Conservation (phyloP, 371 early-diverging fungal species). For the Mortierella sp. region DNA sequence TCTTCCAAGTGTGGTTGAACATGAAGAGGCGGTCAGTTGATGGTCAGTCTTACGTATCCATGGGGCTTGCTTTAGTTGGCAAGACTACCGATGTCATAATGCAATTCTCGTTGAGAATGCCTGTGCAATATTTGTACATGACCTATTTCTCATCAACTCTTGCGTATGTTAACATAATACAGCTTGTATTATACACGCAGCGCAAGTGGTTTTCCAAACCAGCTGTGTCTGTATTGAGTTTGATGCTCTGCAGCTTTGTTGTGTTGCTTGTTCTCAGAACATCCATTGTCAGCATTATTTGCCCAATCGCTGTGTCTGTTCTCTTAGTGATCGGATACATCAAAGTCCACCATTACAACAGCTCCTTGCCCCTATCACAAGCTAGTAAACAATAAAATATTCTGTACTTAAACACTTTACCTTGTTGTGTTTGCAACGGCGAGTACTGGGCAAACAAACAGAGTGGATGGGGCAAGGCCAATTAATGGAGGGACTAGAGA, state of each 20-base stretch:
- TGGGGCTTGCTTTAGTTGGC: conserved; percentile 32
- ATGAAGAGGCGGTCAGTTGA: conserved; percentile 37
- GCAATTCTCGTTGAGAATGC: conserved; percentile 34
- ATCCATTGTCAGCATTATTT: conserved; percentile 21
- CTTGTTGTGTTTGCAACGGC: too few relatives aligned
- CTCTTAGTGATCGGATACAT: conserved; percentile 10
- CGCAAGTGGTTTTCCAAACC: conserved; percentile 11
- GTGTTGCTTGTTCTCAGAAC: conserved; percentile 29
- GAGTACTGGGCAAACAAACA: too few relatives aligned
- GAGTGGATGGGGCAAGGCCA: too few relatives aligned
- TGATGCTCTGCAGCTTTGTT: conserved; percentile 22
- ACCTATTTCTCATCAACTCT: conserved; percentile 39
- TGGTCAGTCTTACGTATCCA: conserved; percentile 38
- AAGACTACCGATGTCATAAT: conserved; percentile 45
- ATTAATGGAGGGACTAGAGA: too few relatives aligned
- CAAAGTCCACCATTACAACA: too few relatives aligned
- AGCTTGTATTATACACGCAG: conserved; percentile 21
- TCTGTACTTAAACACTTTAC: too few relatives aligned
- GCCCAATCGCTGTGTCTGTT: conserved; percentile 22
- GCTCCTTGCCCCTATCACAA: too few relatives aligned
- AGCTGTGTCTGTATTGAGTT: conserved; percentile 10
- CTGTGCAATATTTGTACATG: conserved; percentile 31
- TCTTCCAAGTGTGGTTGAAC: conserved; percentile 40
- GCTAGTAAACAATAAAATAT: too few relatives aligned
- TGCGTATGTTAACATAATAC: conserved; percentile 29